These are phyloP conservation scores for Aspergillus cejpii DNA, from an alignment of 2,329 filamentous ascomycete genomes.

Conservation along the genomic window DNA sequence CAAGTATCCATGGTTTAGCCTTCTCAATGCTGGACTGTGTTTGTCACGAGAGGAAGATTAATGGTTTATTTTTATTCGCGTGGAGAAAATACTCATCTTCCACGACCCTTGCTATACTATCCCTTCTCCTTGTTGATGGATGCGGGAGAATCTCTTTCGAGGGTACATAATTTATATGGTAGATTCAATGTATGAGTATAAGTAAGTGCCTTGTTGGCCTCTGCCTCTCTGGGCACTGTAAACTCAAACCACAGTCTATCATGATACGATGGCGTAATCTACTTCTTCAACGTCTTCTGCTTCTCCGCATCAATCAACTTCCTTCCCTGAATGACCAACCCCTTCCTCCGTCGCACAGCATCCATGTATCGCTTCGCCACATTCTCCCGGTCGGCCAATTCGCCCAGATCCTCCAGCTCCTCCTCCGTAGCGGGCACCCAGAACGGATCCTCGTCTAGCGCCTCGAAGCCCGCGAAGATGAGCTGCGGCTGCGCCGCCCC, in stretches of 20 bases:
- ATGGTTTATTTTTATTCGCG: conserved; percentile 23
- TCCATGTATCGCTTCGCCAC: conserved; percentile 97
- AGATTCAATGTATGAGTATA: too few species aligned
- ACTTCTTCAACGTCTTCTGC: conserved; percentile 66
- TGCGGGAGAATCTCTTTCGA: conserved; percentile 16
- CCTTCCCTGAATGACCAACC: conserved; percentile 70
- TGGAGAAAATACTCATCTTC: conserved; percentile 24
- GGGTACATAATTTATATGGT: conserved; percentile 19
- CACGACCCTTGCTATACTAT: conserved; percentile 22
- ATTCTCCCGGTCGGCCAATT: conserved; percentile 89
- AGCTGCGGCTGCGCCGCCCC: conserved; percentile 89
- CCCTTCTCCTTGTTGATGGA: conserved; percentile 9
- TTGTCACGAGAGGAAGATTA: conserved; percentile 41
- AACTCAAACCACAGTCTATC: too few species aligned
- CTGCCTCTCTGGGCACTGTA: too few species aligned
- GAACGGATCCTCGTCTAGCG: conserved; percentile 91
- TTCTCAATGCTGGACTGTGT: conserved; percentile 39
- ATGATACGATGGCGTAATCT: too few species aligned
- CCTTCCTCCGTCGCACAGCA: conserved; percentile 76
- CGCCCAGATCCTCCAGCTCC: conserved; percentile 90
- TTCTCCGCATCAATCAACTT: conserved; percentile 84
- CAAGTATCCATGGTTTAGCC: conserved; percentile 41
- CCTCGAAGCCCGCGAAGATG: conserved; percentile 85
- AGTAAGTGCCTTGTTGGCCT: too few species aligned
- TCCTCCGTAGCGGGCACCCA: conserved; percentile 97